Percentiles rank a stretch among this genome's conserved stretches.
phyloP scores from a whole-genome alignment of 2,329 filamentous ascomycete genomes.

The Xylaria polymorpha region DNA sequence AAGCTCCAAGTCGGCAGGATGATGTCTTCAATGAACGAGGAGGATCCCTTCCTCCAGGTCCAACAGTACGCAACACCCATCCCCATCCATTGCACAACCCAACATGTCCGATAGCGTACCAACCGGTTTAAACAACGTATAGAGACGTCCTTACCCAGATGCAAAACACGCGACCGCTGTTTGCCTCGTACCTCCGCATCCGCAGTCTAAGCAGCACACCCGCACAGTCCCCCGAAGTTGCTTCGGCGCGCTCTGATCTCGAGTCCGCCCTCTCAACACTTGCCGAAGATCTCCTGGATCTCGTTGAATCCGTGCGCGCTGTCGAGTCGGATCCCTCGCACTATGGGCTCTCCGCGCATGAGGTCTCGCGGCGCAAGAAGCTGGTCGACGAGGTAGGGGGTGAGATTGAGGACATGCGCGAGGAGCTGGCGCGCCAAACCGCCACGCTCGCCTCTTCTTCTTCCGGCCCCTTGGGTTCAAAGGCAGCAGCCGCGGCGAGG shows the following conservation, averaged over 20 bases:
- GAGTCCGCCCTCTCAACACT: slow-evolving; percentile 73
- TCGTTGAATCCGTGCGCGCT: slow-evolving; percentile 85
- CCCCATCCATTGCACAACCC: not conserved
- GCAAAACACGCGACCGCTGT: slow-evolving; percentile 82
- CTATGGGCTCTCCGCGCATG: slow-evolving; percentile 85
- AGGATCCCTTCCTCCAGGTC: slow-evolving; percentile 78
- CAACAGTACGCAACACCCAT: slow-evolving; percentile 65
- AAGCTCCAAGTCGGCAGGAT: slow-evolving; percentile 57
- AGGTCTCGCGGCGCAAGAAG: slow-evolving; percentile 81
- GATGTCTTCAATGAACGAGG: slow-evolving; percentile 75
- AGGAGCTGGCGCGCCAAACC: slow-evolving; percentile 76
- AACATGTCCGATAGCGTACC: not conserved
- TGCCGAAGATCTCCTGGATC: slow-evolving; percentile 86
- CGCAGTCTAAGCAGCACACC: slow-evolving; percentile 78
- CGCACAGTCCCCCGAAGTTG: slow-evolving; percentile 82
- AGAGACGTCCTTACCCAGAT: slow-evolving; percentile 92
- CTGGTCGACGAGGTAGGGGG: slow-evolving; percentile 90
- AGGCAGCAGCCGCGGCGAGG: slow-evolving; percentile 47
- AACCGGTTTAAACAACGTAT: slow-evolving; percentile 31
- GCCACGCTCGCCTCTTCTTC: slow-evolving; percentile 51
- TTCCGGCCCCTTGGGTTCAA: slow-evolving; percentile 17
- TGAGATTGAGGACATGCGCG: slow-evolving; percentile 89
- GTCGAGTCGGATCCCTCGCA: slow-evolving; percentile 88
- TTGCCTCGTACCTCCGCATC: slow-evolving; percentile 95
- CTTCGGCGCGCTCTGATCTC: slow-evolving; percentile 79